These are phyloP conservation scores for Capsicum pubescens DNA, from an alignment of 257 asterid species.

Conservation along the genomic window DNA sequence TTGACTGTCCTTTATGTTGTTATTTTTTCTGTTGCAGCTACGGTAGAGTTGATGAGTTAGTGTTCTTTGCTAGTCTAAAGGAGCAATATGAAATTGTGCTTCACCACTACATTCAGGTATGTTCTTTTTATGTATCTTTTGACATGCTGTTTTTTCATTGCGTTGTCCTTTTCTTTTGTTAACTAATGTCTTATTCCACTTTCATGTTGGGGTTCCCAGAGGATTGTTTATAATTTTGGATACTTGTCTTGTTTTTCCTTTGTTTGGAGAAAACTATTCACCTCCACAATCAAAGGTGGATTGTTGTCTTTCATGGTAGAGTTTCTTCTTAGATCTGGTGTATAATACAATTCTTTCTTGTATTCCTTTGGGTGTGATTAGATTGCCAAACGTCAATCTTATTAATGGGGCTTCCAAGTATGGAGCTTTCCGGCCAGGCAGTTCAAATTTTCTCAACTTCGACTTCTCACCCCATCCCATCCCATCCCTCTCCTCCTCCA, in stretches of 20 bases:
- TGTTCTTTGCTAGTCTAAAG: constrained; percentile 92
- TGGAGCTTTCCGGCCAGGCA: not conserved
- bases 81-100: constrained; percentile 93
- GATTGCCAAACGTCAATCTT: not conserved
- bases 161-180: not conserved
- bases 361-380: constrained; percentile 4
- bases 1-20: not conserved
- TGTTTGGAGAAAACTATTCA: not conserved
- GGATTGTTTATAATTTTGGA: constrained; percentile 16
- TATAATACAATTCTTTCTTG: not conserved
- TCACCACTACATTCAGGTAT: constrained; percentile 95
- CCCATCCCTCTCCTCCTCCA: not conserved
- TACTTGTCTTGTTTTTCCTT: not conserved
- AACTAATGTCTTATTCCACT: not conserved
- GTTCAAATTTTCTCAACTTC: not conserved
- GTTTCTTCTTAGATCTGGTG: constrained; percentile 16
- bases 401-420: not conserved
- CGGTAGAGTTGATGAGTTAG: constrained; percentile 97
- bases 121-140: constrained; percentile 36
- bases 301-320: constrained; percentile 17
- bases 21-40: constrained; percentile 58
- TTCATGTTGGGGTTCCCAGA: constrained; percentile 2
- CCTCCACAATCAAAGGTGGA: not conserved
- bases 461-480: not conserved
- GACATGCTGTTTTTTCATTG: not conserved